A percentile compares a stretch with the other conserved stretches of the same genome.
Conservation (phyloP, 148 eudicot genomes). For the Chenopodium quinoa region DNA sequence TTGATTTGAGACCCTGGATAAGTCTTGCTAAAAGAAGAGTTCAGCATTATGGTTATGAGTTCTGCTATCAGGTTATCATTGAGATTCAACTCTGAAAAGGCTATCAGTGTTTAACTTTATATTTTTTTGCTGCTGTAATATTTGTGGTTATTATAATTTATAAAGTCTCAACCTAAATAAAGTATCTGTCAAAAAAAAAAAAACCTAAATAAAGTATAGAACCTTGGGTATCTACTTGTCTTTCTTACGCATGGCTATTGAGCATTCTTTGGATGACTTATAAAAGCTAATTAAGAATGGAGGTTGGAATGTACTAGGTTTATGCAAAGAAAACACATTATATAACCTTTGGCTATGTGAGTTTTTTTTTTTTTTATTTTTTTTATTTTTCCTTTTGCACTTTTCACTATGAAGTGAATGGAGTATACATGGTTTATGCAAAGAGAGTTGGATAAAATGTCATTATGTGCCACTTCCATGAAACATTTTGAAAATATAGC, state of each 20-base stretch:
- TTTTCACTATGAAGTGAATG: neutral
- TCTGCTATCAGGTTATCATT: slow-evolving; percentile 65
- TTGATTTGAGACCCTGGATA: slow-evolving; percentile 84
- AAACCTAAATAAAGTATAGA: neutral
- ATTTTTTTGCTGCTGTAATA: neutral
- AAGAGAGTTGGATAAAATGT: neutral
- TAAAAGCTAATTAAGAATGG: neutral
- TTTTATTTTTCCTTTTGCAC: no score
- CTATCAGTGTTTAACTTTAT: slow-evolving; percentile 11
- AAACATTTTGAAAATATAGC: neutral
- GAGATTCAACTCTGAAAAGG: neutral
- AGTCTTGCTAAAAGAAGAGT: slow-evolving; percentile 91
- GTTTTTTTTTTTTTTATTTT: no score
- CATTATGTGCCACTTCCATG: neutral
- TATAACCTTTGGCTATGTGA: neutral
- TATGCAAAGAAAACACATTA: neutral
- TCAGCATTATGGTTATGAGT: slow-evolving; percentile 94
- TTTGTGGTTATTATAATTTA: neutral
- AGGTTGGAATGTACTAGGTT: neutral
- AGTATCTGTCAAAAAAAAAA: neutral
- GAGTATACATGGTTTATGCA: neutral
- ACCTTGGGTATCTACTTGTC: neutral
- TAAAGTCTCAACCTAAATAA: neutral
- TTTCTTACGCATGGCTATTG: neutral
- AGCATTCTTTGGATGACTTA: neutral